Evolutionary conservation across 768 basidiomycete species (phyloP).

Genomic region (Rhizopogon vulgaris): DNA sequence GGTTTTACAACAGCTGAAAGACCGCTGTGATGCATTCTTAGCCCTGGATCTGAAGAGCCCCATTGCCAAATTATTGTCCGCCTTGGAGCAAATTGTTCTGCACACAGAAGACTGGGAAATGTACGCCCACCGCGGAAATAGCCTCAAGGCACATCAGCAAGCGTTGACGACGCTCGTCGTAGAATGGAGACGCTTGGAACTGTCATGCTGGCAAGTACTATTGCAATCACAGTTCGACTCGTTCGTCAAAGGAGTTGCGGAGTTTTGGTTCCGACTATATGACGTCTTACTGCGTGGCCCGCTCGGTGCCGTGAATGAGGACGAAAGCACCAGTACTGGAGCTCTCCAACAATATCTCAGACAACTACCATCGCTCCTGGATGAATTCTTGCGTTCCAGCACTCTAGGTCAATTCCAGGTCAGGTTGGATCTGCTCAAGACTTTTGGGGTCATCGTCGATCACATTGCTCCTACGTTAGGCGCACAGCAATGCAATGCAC

Average conservation of each 20-base stretch:
- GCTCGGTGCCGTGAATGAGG: slow-evolving; percentile 39
- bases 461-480: slow-evolving; percentile 30
- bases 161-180: slow-evolving; percentile 69
- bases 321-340: slow-evolving; percentile 23
- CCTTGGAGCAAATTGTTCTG: slow-evolving; percentile 76
- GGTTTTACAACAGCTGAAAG: slow-evolving; percentile 81
- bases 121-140: slow-evolving; percentile 89
- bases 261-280: slow-evolving; percentile 93
- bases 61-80: slow-evolving; percentile 75
- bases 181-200: slow-evolving; percentile 84
- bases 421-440: slow-evolving; percentile 60
- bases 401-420: slow-evolving; percentile 80
- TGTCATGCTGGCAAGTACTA: slow-evolving; percentile 80
- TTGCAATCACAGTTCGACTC: slow-evolving; percentile 61
- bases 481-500: slow-evolving; percentile 20
- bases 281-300: slow-evolving; percentile 67
- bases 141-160: slow-evolving; percentile 61
- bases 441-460: slow-evolving; percentile 53
- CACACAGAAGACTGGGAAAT: slow-evolving; percentile 96
- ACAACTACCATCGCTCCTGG: slow-evolving; percentile 68
- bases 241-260: slow-evolving; percentile 41
- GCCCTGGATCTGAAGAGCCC: slow-evolving; percentile 58
- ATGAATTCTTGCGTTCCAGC: slow-evolving; percentile 67
- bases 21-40: slow-evolving; percentile 64
- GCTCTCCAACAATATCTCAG: slow-evolving; percentile 48